phyloP scores from a whole-genome alignment of 345 rosid genomes.

The Draba incana region DNA sequence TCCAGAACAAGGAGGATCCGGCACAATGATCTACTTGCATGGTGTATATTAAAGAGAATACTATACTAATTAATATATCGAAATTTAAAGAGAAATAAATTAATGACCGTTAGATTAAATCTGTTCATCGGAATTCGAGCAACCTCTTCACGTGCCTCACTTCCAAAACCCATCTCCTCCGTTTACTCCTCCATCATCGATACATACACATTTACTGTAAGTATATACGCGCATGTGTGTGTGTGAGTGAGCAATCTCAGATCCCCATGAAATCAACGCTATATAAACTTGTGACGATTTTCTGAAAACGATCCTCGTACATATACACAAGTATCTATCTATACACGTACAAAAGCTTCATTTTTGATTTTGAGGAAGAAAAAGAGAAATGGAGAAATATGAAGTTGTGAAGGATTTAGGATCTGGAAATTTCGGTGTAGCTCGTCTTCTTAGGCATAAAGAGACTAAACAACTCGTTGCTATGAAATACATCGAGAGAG shows the following conservation, averaged over 20 bases:
- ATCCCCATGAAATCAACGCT: constrained; percentile 34
- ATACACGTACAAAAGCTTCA: background rate
- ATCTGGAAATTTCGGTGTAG: constrained; percentile 91
- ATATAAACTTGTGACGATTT: constrained; percentile 15
- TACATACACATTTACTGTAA: constrained; percentile 19
- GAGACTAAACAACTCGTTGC: constrained; percentile 86
- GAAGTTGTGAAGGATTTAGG: constrained; percentile 88
- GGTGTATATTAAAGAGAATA: too few species aligned
- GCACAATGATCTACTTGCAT: too few species aligned
- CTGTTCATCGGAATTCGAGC: constrained; percentile 32
- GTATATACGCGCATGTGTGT: constrained; percentile 13
- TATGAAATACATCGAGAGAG: constrained; percentile 92
- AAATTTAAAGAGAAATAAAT: too few species aligned
- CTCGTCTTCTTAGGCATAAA: constrained; percentile 83
- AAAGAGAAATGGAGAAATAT: constrained; percentile 69
- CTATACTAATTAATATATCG: too few species aligned
- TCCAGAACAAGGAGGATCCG: too few species aligned
- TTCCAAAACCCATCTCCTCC: constrained; percentile 40
- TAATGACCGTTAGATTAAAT: constrained; percentile 35
- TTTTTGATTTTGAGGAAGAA: background rate
- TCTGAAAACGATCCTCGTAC: background rate
- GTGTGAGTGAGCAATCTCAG: constrained; percentile 25
- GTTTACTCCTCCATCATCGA: constrained; percentile 38
- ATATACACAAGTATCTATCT: constrained; percentile 1
- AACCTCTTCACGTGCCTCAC: constrained; percentile 38